A percentile compares a stretch with the other conserved stretches of the same genome.
Conservation (phyloP, 1,139 yeast genomes). For the Nadsonia commutata region DNA sequence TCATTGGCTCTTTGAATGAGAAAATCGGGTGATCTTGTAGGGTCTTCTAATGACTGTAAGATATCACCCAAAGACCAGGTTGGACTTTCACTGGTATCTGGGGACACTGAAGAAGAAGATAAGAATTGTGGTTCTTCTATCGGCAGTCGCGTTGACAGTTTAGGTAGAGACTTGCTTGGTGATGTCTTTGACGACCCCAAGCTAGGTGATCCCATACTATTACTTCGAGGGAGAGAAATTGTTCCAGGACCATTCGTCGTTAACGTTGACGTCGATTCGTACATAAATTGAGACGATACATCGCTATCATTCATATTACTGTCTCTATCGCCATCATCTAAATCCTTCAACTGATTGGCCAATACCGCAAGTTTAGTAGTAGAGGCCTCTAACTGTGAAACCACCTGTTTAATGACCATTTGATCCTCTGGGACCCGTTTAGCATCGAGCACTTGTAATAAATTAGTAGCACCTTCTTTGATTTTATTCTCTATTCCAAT, state of each 20-base stretch:
- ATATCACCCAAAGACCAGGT: conserved; percentile 37
- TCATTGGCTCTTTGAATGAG: conserved; percentile 49
- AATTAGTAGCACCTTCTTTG: conserved; percentile 28
- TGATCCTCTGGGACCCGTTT: conserved; percentile 4
- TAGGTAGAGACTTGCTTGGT: no score
- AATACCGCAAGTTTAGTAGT: conserved; percentile 23
- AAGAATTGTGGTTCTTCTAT: no score
- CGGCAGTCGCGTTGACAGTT: no score
- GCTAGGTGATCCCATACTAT: no score
- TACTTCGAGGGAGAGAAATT: no score
- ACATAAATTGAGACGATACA: no score
- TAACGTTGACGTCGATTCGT: no score
- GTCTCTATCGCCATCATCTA: conserved; percentile 12
- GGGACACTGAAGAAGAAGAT: not conserved
- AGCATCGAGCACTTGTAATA: conserved; percentile 21
- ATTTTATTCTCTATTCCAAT: conserved; percentile 27
- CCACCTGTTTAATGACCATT: conserved; percentile 15
- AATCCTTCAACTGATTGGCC: conserved; percentile 18
- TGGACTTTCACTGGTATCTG: conserved; percentile 23
- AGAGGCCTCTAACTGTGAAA: conserved; percentile 26
- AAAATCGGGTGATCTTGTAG: conserved; percentile 31
- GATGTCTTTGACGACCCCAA: no score
- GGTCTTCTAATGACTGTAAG: conserved; percentile 33
- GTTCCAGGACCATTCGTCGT: no score
- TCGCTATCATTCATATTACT: no score